Conservation (phyloP, 305 asterid genomes). For the Solanum hybrid region DNA sequence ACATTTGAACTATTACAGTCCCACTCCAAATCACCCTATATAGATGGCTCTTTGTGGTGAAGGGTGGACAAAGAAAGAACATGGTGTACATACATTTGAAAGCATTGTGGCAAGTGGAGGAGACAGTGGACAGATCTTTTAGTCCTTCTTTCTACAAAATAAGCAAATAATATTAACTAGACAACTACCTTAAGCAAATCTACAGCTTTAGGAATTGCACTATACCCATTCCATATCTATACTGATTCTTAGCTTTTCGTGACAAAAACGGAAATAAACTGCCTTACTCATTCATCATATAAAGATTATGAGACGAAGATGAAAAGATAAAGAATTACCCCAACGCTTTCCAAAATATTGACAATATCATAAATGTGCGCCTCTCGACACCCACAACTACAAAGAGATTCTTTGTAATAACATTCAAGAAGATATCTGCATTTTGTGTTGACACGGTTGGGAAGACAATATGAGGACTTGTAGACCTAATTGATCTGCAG, state of each 20-base stretch:
- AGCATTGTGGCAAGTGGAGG: conserved; percentile 12
- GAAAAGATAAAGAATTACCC: conserved; percentile 27
- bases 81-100: conserved; percentile 22
- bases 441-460: background rate
- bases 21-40: background rate
- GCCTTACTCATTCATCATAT: background rate
- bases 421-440: background rate
- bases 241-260: conserved; percentile 29
- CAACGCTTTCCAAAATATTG: conserved; percentile 52
- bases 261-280: conserved; percentile 12
- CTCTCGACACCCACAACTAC: conserved; percentile 46
- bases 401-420: background rate
- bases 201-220: conserved; percentile 38
- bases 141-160: conserved; percentile 21
- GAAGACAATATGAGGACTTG: background rate
- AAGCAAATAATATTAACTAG: background rate
- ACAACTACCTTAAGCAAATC: conserved; percentile 37
- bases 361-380: conserved; percentile 59
- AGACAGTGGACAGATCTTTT: conserved; percentile 26
- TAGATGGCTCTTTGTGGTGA: background rate
- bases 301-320: background rate
- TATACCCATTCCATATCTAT: conserved; percentile 49
- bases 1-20: background rate
- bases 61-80: conserved; percentile 4
- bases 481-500: conserved; percentile 50